Percentiles rank a stretch among this genome's conserved stretches.
phyloP scores from a whole-genome alignment of 2,329 filamentous ascomycete genomes.

The Phialophora tarda region DNA sequence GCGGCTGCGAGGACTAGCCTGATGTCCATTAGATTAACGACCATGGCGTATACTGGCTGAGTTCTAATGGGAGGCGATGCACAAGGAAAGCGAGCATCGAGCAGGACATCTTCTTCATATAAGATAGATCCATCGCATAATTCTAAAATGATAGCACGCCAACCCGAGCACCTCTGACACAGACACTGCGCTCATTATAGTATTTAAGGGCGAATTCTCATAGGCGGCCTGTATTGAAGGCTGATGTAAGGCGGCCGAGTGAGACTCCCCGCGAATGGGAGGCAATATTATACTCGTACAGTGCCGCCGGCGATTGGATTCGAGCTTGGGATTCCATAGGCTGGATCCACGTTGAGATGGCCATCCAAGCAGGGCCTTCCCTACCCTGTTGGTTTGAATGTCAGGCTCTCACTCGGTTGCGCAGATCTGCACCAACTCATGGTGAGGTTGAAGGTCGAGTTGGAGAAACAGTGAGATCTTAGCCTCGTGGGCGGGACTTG shows the following conservation, averaged over 20 bases:
- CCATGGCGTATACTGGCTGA: background rate
- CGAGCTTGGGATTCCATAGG: background rate
- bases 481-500: background rate
- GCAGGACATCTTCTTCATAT: background rate
- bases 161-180: background rate
- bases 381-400: background rate
- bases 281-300: background rate
- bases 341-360: background rate
- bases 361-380: background rate
- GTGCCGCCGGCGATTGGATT: background rate
- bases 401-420: too few relatives aligned
- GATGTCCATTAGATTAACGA: background rate
- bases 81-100: background rate
- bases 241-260: background rate
- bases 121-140: background rate
- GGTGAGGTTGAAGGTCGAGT: background rate
- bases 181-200: background rate
- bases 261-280: background rate
- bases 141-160: background rate
- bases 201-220: background rate
- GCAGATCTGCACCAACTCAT: background rate
- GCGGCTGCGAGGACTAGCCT: conserved; percentile 26
- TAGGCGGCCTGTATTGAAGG: background rate
- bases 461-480: background rate
- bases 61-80: background rate